Evolutionary conservation across 371 early-diverging fungal species (phyloP), one percentile per base, ranked within the genome.

Genomic region (Pancytospora philotis): DNA sequence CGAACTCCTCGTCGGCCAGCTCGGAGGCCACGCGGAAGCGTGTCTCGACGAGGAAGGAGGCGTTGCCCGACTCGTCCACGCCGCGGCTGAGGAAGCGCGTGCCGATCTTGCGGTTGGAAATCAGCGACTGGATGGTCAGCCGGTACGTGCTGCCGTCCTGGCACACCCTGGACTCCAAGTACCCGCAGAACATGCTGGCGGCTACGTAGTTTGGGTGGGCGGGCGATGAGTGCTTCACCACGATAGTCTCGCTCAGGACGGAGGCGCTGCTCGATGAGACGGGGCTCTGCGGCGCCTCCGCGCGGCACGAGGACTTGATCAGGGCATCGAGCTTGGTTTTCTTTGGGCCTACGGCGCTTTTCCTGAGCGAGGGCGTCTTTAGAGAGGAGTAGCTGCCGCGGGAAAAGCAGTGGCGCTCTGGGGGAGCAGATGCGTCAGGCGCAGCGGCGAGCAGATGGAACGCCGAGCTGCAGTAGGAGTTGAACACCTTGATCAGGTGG

Each of bases 11-110:
- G 25, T 39, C 41, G 4, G 35, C 51, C 25, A 66, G 65, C 25
- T 65, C 62, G 16, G 37, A 41, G 34, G 50, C 66, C 39, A 35
- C 34, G 1, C 41, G 28, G 25, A 69, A 69, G 25, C 25, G 22
- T 59, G 76, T 77, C 50, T 77, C 62, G n/a, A 77, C 77, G 66
- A 71, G 74, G 52, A 74, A 68, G 22, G 74, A 71, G 22, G 66
- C 74, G 57, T 77, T 71, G 34, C 77, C 77, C 22, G 59, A 59
- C 1, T 61, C 61, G 48, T 77, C 69, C 2, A 77, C 34, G 8
- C 77, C 77, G 32, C 77, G 50, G 32, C 71, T 60, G 19, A 71
- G 37, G 36, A 71, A 55, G 31, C 77, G 68, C 49, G 77, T 56
- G 2, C 77, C 77, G 37, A 77, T 66, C 52, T 69, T 73, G 27